Conservation (phyloP, 1,284 basidiomycete genomes). For the Leccinum laetum region DNA sequence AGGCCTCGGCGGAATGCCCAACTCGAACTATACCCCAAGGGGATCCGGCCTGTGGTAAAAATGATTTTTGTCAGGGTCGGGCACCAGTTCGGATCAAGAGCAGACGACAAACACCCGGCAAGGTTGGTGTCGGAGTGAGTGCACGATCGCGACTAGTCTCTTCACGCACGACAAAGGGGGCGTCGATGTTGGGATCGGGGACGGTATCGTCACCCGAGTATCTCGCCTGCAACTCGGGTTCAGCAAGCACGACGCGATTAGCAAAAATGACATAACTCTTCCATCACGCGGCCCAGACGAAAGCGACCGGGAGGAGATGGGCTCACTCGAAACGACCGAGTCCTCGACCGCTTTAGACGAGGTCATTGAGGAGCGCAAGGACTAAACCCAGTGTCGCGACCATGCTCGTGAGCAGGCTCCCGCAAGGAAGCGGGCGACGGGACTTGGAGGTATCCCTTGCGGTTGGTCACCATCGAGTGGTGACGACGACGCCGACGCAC, state of each 20-base stretch:
- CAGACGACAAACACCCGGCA: constrained; percentile 5
- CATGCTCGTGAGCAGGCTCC: constrained; percentile 15
- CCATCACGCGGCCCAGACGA: constrained; percentile 16
- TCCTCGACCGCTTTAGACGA: constrained; percentile 6
- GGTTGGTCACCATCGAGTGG: neutral
- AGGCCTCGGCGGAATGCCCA: constrained; percentile 1
- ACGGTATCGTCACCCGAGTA: neutral
- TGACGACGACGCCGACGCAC: neutral
- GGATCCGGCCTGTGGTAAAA: constrained; percentile 12
- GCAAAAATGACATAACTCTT: constrained; percentile 20
- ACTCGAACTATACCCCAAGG: neutral
- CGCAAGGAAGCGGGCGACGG: constrained; percentile 15
- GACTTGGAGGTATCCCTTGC: constrained; percentile 17
- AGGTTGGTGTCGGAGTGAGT: neutral
- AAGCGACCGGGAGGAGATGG: constrained; percentile 12
- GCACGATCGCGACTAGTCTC: neutral
- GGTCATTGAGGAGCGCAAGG: neutral
- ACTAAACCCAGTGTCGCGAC: neutral
- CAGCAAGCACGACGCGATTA: neutral
- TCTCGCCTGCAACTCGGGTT: neutral
- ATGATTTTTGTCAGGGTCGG: constrained; percentile 13
- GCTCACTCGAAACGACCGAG: constrained; percentile 14
- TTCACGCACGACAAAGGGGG: neutral
- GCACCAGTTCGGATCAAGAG: neutral
- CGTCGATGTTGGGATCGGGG: neutral